Percentiles rank a stretch among this genome's conserved stretches.
These are phyloP conservation scores for Sclerotinia glacialis DNA, from an alignment of 2,329 filamentous ascomycete genomes.

Conservation along the genomic window DNA sequence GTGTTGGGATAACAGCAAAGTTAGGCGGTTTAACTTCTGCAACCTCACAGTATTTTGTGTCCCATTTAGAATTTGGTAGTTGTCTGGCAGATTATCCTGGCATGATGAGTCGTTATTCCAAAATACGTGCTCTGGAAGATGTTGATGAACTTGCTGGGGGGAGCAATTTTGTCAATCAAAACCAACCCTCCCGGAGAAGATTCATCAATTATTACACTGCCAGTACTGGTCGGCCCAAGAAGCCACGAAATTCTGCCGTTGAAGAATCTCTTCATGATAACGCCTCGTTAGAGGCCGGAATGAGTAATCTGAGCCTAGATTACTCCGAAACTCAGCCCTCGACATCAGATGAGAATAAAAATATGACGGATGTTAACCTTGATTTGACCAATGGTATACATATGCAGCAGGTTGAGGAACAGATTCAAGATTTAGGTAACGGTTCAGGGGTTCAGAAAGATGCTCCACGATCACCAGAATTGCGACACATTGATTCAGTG, in stretches of 20 bases:
- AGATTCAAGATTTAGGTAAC: constrained; percentile 34
- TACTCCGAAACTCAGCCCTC: constrained; percentile 27
- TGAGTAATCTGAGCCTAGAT: constrained; percentile 31
- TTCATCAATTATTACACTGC: constrained; percentile 91
- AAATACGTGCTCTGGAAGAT: constrained; percentile 69
- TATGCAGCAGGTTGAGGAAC: constrained; percentile 37
- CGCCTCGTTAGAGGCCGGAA: constrained; percentile 27
- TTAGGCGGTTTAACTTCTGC: constrained; percentile 56
- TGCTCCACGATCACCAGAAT: constrained; percentile 31
- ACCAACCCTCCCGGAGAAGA: constrained; percentile 55
- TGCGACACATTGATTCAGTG: constrained; percentile 44
- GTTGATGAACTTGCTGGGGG: constrained; percentile 52
- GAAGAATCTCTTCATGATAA: constrained; percentile 27
- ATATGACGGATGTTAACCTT: background rate
- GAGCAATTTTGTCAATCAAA: constrained; percentile 30
- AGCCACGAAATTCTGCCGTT: constrained; percentile 39
- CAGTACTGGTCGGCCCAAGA: constrained; percentile 70
- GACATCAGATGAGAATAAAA: constrained; percentile 44
- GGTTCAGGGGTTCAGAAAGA: constrained; percentile 34
- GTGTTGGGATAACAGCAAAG: constrained; percentile 18
- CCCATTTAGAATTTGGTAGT: constrained; percentile 79
- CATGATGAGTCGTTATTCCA: constrained; percentile 67
- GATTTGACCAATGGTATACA: constrained; percentile 41
- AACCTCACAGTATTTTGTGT: constrained; percentile 69
- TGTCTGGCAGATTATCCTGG: constrained; percentile 74